Evolutionary conservation across 2,329 filamentous ascomycete genomes (phyloP), one percentile per base, ranked within the genome.

Genomic region (Colletotrichum sp.): DNA sequence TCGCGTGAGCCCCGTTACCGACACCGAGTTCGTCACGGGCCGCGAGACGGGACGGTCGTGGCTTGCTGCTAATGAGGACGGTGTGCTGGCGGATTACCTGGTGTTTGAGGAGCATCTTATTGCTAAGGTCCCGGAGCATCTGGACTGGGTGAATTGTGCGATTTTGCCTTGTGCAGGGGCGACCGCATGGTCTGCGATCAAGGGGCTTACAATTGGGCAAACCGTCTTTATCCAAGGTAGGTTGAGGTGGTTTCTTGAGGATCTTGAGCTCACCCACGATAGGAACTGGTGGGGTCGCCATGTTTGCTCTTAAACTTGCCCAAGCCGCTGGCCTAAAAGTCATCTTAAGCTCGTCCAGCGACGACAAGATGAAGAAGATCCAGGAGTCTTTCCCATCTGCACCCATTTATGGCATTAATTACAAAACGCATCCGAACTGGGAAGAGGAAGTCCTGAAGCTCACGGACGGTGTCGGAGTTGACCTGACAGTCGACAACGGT

Each of bases 121-220:
- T 5, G 80, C 77, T 28, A 85, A 84, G 62, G 68, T 87, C 0
- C 87, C 86, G 0, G 70, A 69, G 0, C 80, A 87, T 68, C 78
- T 88, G 21, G 78, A 82, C 44, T 88, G 84, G 83, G 73, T 80
- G 2, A 77, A 83, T 4, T 84, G 85, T 4, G 79, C 80, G 9
- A 83, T 83, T 2, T 82, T 89, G 18, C 86, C 86, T 1, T 88
- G 86, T 49, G 87, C 87, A 24, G 87, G 85, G 1, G 81, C 85
- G 0, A 89, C 87, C 0, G 87, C 88, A 2, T 89, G 87, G 85
- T 81, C 82, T 62, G 85, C 86, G 1, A 76, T 88, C n/a, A 86
- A 85, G 76, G 85, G 82, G 3, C 78, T 83, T 13, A 78, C 76
- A 0, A 83, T 86, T 21, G 85, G 86, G 1, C 78, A 85, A 73